phyloP scores from a whole-genome alignment of 306 rosid genomes.

The Adenanthera pavonina region DNA sequence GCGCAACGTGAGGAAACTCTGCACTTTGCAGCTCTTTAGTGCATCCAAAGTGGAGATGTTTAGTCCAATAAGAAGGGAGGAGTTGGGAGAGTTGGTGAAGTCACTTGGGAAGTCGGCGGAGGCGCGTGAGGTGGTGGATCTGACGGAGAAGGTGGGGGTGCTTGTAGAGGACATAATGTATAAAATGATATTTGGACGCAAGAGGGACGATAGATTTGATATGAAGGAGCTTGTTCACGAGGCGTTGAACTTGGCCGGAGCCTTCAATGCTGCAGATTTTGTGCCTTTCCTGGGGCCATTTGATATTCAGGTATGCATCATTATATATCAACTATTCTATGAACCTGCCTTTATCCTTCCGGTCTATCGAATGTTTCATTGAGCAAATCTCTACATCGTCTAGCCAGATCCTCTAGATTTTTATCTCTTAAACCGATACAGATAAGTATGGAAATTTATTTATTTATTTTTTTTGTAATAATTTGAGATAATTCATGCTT shows the following conservation, averaged over 20 bases:
- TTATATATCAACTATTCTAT: not conserved
- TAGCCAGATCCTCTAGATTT: too few relatives aligned
- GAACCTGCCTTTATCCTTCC: too few relatives aligned
- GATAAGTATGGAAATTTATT: too few relatives aligned
- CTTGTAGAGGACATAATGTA: not conserved
- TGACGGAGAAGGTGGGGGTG: not conserved
- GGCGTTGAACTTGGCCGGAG: not conserved
- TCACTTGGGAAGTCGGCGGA: not conserved
- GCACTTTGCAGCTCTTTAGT: conserved; percentile 25
- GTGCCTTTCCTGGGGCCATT: not conserved
- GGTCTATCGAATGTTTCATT: not conserved
- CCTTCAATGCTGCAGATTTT: conserved; percentile 32
- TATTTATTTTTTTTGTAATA: too few relatives aligned
- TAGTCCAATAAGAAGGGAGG: not conserved
- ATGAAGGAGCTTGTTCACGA: not conserved
- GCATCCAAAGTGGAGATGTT: conserved; percentile 8
- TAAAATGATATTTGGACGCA: not conserved
- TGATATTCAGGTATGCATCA: not conserved
- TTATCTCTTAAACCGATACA: too few relatives aligned
- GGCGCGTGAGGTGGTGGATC: not conserved
- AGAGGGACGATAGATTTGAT: not conserved
- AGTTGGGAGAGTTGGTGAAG: not conserved
- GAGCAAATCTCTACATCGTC: not conserved
- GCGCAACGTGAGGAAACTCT: conserved; percentile 40
- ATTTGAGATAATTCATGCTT: too few relatives aligned